Conservation (phyloP, 2,329 filamentous ascomycete genomes). For the Colletotrichum nymphaeae region DNA sequence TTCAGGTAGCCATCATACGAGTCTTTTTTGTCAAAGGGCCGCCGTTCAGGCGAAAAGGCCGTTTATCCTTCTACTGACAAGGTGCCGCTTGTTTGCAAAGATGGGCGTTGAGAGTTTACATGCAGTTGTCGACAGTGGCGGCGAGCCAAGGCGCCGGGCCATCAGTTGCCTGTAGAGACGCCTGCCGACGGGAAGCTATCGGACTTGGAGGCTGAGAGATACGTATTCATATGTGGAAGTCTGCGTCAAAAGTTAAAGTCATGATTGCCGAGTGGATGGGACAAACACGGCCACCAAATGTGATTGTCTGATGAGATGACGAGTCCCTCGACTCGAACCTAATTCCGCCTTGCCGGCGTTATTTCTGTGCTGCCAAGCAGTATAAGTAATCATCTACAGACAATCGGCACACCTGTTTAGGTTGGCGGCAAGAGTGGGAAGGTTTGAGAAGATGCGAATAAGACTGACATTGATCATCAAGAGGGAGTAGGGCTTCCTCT, state of each 20-base stretch:
- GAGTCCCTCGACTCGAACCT: conserved; percentile 6
- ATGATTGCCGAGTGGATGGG: not conserved
- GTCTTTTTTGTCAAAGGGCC: not conserved
- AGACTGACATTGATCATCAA: not conserved
- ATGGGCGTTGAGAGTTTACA: not conserved
- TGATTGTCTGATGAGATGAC: conserved; percentile 23
- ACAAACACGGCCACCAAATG: conserved; percentile 21
- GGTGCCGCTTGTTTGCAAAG: not conserved
- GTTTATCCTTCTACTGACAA: not conserved
- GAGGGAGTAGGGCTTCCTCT: not conserved
- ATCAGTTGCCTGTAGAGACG: not conserved
- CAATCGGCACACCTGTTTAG: not conserved
- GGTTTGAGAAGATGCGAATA: not conserved
- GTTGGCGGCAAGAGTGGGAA: not conserved
- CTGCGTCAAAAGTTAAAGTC: not conserved
- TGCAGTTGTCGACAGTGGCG: not conserved
- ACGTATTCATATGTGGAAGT: not conserved
- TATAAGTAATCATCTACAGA: not conserved
- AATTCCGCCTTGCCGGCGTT: conserved; percentile 13
- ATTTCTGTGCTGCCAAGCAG: conserved; percentile 9
- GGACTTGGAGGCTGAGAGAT: not conserved
- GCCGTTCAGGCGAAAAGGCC: not conserved
- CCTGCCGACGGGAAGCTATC: not conserved
- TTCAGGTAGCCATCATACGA: conserved; percentile 1
- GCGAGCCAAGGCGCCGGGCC: not conserved